Evolutionary conservation across 2,329 filamentous ascomycete genomes (phyloP).

Genomic region (Microdochium nivale): DNA sequence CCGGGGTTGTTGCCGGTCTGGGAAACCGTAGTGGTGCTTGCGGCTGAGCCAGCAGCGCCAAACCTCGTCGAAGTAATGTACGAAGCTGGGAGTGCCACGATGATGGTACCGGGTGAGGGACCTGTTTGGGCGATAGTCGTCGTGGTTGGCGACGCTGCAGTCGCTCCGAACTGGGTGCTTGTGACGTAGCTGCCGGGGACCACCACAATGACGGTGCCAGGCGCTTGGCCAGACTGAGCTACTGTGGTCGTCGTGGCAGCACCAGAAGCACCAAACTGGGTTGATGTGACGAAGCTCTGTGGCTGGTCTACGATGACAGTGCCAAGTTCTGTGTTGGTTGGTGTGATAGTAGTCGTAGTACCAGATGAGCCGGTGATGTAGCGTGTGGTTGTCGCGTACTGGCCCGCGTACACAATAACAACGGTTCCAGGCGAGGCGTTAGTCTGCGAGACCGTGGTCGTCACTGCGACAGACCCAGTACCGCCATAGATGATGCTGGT

Average conservation of each 20-base stretch:
- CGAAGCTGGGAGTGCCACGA: background rate
- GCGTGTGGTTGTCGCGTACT: background rate
- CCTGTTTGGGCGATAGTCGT: background rate
- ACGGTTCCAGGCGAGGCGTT: background rate
- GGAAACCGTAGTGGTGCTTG: background rate
- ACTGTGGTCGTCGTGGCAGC: constrained; percentile 1
- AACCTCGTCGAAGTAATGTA: background rate
- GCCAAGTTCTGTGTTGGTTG: background rate
- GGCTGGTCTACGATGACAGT: background rate
- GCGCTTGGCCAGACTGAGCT: background rate
- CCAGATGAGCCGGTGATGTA: background rate
- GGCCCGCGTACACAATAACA: background rate
- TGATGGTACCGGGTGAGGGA: background rate
- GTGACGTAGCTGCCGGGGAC: background rate
- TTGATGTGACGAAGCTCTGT: background rate
- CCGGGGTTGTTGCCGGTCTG: background rate
- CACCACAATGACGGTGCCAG: background rate
- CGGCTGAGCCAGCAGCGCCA: background rate
- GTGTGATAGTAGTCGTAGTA: background rate
- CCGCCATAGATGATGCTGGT: background rate
- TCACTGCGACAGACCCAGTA: background rate
- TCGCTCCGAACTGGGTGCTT: background rate
- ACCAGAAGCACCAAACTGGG: background rate
- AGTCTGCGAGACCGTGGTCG: background rate
- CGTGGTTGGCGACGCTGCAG: background rate